phyloP scores from a whole-genome alignment of 2,329 filamentous ascomycete genomes.

The Thermothelomyces thermophilus region DNA sequence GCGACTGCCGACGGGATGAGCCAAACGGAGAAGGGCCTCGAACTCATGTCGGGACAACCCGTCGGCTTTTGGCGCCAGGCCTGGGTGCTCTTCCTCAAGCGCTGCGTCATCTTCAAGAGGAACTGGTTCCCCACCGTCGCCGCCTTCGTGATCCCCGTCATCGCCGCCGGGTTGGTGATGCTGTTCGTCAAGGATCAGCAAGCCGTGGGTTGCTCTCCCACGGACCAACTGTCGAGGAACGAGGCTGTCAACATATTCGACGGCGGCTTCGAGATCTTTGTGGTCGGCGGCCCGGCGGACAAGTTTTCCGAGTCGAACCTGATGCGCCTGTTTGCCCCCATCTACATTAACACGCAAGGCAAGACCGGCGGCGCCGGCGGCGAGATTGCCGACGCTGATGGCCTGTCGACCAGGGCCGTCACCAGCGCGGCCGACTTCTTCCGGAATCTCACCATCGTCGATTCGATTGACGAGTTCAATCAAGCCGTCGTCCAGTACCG shows the following conservation, averaged over 20 bases:
- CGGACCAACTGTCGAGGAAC: conserved; percentile 39
- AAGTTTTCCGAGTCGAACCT: conserved; percentile 32
- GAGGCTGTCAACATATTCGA: conserved; percentile 35
- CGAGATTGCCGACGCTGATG: background rate
- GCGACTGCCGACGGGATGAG: conserved; percentile 22
- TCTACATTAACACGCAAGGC: conserved; percentile 26
- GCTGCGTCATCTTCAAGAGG: conserved; percentile 66
- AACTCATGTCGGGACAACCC: conserved; percentile 60
- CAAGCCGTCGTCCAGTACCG: conserved; percentile 56
- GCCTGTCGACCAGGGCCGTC: conserved; percentile 19
- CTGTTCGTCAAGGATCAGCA: conserved; percentile 60
- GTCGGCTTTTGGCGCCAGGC: conserved; percentile 67
- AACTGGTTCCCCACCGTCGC: conserved; percentile 72
- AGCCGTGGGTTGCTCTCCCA: conserved; percentile 46
- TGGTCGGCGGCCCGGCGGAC: conserved; percentile 41
- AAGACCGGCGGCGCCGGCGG: conserved; percentile 13
- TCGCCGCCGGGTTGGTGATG: conserved; percentile 71
- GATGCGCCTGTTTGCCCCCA: conserved; percentile 34
- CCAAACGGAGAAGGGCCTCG: conserved; percentile 34
- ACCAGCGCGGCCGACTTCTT: conserved; percentile 25
- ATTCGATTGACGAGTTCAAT: conserved; percentile 63
- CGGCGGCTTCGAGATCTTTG: conserved; percentile 30
- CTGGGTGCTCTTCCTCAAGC: conserved; percentile 69
- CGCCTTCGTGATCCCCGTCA: conserved; percentile 70
- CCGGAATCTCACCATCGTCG: conserved; percentile 45